Conservation (phyloP, 192 early-diverging fungal species). For the Coemansia sp. region DNA sequence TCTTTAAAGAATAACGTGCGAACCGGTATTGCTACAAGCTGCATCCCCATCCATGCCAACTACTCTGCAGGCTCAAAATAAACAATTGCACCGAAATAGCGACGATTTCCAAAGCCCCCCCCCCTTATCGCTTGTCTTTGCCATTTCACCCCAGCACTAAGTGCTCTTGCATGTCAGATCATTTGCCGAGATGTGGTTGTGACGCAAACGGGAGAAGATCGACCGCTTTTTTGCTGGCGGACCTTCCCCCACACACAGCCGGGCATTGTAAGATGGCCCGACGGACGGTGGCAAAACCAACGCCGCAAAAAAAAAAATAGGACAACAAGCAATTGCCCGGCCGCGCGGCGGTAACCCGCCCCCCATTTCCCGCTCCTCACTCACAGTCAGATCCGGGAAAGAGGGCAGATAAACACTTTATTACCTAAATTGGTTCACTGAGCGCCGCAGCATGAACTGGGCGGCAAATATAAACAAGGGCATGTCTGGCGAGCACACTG, state of each 20-base stretch:
- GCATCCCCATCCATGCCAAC: background rate
- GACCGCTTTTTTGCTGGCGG: background rate
- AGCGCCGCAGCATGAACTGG: background rate
- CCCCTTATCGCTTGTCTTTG: background rate
- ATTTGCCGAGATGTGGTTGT: background rate
- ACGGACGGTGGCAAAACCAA: background rate
- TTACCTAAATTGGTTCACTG: background rate
- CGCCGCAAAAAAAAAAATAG: background rate
- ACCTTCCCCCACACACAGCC: background rate
- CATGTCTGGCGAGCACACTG: background rate
- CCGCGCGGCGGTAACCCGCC: conserved; percentile 7
- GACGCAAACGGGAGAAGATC: background rate
- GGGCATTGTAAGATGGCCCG: conserved; percentile 4
- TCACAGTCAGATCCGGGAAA: background rate
- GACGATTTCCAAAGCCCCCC: background rate
- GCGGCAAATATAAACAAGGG: conserved; percentile 2
- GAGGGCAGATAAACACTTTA: background rate
- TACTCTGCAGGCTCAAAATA: conserved; percentile 2
- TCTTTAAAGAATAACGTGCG: background rate
- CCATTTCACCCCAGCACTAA: background rate
- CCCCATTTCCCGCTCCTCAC: background rate
- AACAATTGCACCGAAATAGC: conserved; percentile 4
- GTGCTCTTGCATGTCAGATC: background rate
- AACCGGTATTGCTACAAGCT: background rate
- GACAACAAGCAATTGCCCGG: conserved; percentile 4